Evolutionary conservation across 768 basidiomycete genomes (phyloP), one percentile per base, ranked within the genome.

Genomic region (Tylopilus subfusipes): DNA sequence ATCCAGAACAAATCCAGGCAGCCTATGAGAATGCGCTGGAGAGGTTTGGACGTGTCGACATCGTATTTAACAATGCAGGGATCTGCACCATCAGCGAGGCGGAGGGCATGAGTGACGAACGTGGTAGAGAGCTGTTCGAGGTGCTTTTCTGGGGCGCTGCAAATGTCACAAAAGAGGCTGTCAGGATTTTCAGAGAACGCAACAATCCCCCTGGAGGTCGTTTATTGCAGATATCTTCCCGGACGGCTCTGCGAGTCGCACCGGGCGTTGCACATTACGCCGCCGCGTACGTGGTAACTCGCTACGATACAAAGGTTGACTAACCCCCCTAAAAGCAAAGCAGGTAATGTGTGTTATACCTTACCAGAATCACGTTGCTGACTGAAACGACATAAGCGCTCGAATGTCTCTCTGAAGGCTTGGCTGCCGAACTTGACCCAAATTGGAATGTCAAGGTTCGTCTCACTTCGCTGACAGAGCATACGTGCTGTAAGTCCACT

Each of bases 391-490:
- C 33, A n/a, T 44, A 54, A 75, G 74, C 75, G 13, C 48, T 74
- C n/a, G 74, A 75, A 50, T 75, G 72, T 19, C 57, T 76, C 29
- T 72, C 69, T 2, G 71, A 77, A 54, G 60, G 75, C 2, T 56
- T 79, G 25, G 63, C 62, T 5, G 59, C 64, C 39, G 78, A 80
- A 53, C 52, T 78, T 3, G 76, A 78, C 42, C 77, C 78, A 12
- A 63, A 29, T 21, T 80, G 78, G 78, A 76, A 78, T 48, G 77
- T 79, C 61, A 77, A 73, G 63, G 78, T 76, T 48, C n/a, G 68
- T 39, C 40, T 16, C 25, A 8, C 16, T 27, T n/a, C 16, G 14
- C 18, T 38, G 14, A 21, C 13, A 24, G 16, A 40, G 27, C 27
- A 39, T 13, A 19, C 24, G 34, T 24, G 9, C 36, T 24, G 12